Percentiles rank a stretch among this genome's conserved stretches.
Conservation (phyloP, 495 filamentous ascomycete genomes). For the Pyrenopolyporus hunteri region DNA sequence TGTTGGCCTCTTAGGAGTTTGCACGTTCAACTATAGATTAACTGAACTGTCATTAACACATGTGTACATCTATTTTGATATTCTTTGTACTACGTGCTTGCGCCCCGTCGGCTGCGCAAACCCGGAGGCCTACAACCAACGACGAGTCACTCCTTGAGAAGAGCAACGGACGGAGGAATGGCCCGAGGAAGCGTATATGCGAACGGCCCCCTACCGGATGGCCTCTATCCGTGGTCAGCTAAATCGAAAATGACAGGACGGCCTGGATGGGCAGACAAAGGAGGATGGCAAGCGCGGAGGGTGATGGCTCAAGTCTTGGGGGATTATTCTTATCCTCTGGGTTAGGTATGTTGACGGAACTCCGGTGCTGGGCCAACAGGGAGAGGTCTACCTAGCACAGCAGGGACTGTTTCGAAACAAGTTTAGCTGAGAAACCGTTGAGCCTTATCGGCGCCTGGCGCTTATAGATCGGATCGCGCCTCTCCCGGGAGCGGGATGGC, state of each 20-base stretch:
- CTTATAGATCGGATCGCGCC: conserved; percentile 19
- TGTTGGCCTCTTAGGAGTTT: background rate
- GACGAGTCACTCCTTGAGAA: background rate
- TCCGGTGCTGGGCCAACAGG: background rate
- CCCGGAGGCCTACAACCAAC: background rate
- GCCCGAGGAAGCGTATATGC: background rate
- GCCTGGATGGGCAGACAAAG: background rate
- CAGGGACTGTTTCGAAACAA: conserved; percentile 34
- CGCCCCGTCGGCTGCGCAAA: conserved; percentile 13
- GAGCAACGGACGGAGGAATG: background rate
- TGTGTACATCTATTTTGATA: conserved; percentile 12
- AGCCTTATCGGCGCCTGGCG: conserved; percentile 19
- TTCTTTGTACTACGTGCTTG: conserved; percentile 2
- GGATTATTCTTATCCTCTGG: conserved; percentile 4
- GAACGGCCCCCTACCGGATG: conserved; percentile 12
- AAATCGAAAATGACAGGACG: background rate
- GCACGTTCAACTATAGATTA: background rate
- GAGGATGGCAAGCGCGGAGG: background rate
- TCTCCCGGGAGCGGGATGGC: conserved; percentile 6
- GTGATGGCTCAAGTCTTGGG: background rate
- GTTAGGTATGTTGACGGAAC: conserved; percentile 12
- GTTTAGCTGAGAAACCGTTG: background rate
- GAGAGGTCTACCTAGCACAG: background rate
- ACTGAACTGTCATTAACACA: background rate
- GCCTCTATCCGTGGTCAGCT: conserved; percentile 14